These are phyloP conservation scores for Cladosporium sp. DNA, from an alignment of 2,329 filamentous ascomycete species.

Conservation along the genomic window DNA sequence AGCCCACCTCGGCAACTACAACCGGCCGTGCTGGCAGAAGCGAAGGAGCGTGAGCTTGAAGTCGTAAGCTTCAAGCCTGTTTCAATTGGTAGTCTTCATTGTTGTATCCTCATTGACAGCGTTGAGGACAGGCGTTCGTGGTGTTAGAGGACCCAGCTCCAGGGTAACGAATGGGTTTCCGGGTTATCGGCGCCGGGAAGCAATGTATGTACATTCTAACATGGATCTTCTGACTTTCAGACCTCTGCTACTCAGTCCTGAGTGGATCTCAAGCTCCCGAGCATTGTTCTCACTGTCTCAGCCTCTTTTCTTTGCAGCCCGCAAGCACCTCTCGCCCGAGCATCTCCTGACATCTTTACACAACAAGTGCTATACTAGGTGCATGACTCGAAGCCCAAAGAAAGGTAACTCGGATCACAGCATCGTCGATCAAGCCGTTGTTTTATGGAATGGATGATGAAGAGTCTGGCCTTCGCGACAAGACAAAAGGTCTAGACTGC, in stretches of 20 bases:
- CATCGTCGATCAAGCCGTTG: not conserved
- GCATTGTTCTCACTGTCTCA: conserved; percentile 12
- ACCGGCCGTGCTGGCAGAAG: conserved; percentile 38
- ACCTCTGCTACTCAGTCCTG: not conserved
- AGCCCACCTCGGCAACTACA: conserved; percentile 53
- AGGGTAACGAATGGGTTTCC: not conserved
- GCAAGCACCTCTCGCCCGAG: conserved; percentile 1
- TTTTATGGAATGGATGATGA: not conserved
- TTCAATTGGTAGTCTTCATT: not conserved
- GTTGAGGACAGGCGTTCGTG: conserved; percentile 4
- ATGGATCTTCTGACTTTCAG: not conserved
- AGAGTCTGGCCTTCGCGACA: not conserved
- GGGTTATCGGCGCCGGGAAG: not conserved
- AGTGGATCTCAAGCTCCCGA: not conserved
- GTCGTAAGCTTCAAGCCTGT: not conserved
- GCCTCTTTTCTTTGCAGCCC: not conserved
- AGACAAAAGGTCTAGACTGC: conserved; percentile 4
- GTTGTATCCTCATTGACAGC: not conserved
- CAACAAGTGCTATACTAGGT: not conserved
- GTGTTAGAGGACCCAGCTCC: not conserved
- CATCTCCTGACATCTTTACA: conserved; percentile 8
- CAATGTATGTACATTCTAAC: conserved; percentile 9
- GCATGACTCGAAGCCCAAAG: not conserved
- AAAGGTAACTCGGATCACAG: not conserved
- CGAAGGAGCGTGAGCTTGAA: conserved; percentile 21